Base-by-base conservation (phyloP, 1,139 yeast genomes). In the Saccharomyces pastorianus region DNA sequence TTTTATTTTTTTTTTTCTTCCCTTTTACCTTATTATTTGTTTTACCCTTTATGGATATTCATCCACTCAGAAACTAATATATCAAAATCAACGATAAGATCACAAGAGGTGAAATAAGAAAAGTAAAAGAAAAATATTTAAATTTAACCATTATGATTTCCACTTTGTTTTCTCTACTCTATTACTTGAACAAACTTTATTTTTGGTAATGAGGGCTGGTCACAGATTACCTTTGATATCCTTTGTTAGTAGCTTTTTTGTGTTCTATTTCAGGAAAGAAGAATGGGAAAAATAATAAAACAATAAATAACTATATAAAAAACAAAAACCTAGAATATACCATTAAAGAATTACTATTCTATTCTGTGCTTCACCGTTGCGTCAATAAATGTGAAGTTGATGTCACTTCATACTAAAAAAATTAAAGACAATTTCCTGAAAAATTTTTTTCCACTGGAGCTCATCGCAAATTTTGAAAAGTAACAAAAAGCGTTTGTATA, bases 21-120 rank as follows among this genome's bases (percentile, higher is more conserved):
- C 44, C 44, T 38, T 38, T 17, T 38, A 6, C 4, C 44, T 4
- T 29, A 53, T 55, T 53, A 56, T 58, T 56, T 58, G 58, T 58
- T 63, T 53, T 61, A 59, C 56, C 60, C 50, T 17, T 38, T 4
- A 38, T 38, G 25, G 25, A 38, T 38, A 38, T 38, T 17, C 6
- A 17, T 38, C 25, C 4, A 17, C 9, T 9, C 44, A 4, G 25
- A 9, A 38, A 9, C 23, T 38, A 17, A 38, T 38, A 38, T 9
- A 8, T 5, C 25, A 17, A 20, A 38, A 38, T 38, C 7, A 17
- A 17, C 13, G 3, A 17, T 17, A 9, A 7, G 44, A 17, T 14
- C 2, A 17, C 44, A 38, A 17, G 23, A 38, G 25, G 44, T 4
- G 13, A 17, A 38, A 17, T 4, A 38, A 17, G n/a, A 17, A 38